A percentile compares a stretch with the other conserved stretches of the same genome.
Conservation (phyloP, 2,329 filamentous ascomycete genomes). For the Macrophomina tecta region DNA sequence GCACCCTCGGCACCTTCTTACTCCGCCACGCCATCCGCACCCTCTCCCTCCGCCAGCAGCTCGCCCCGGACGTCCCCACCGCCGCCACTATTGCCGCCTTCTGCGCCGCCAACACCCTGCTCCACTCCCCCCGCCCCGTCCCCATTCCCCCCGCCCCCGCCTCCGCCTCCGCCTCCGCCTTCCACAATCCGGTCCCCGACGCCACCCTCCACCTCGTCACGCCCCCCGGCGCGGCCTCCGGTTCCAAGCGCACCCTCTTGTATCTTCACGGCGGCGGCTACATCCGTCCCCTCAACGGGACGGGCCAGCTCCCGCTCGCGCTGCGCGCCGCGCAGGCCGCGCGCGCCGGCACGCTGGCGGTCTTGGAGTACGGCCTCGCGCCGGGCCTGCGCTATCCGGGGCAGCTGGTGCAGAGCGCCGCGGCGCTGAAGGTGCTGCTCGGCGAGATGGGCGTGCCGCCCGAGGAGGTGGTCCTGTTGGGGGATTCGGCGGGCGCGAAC, state of each 20-base stretch:
- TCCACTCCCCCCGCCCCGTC: not conserved
- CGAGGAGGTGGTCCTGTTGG: constrained; percentile 48
- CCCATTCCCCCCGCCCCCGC: constrained; percentile 25
- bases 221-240: constrained; percentile 11
- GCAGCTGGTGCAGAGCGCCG: constrained; percentile 50
- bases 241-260: constrained; percentile 33
- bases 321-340: constrained; percentile 41
- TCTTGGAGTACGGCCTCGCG: constrained; percentile 61
- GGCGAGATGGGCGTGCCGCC: constrained; percentile 35
- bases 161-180: not conserved
- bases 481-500: constrained; percentile 57
- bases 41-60: constrained; percentile 38
- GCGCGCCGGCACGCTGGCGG: constrained; percentile 54
- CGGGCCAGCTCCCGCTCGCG: constrained; percentile 38
- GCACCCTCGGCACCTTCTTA: constrained; percentile 38
- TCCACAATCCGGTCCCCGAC: constrained; percentile 30
- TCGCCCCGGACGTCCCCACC: constrained; percentile 36
- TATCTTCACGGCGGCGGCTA: constrained; percentile 50
- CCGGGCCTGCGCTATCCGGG: constrained; percentile 48
- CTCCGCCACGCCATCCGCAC: constrained; percentile 35
- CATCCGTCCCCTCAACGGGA: constrained; percentile 46
- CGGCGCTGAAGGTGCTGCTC: constrained; percentile 45
- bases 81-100: constrained; percentile 33
- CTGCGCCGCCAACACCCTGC: not conserved
- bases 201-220: constrained; percentile 25